These are phyloP conservation scores for Acanthamoeba quina DNA, from an alignment of 208 protist species.

Conservation along the genomic window DNA sequence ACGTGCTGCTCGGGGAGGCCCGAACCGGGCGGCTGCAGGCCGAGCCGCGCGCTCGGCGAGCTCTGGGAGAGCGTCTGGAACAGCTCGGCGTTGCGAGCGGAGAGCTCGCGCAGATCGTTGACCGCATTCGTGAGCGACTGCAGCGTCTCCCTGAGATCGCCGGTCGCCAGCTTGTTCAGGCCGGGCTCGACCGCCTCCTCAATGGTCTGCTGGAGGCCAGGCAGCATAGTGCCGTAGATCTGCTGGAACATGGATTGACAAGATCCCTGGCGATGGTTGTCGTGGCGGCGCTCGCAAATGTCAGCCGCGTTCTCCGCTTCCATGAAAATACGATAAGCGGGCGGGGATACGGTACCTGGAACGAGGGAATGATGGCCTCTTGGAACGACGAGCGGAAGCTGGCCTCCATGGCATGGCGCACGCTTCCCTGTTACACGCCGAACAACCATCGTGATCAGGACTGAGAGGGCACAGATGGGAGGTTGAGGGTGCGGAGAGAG, in stretches of 20 bases:
- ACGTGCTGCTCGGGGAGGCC: conserved; percentile 8
- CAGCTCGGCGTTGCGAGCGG: conserved; percentile 38
- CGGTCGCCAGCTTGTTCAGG: neutral
- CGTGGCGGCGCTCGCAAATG: too few relatives aligned
- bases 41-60: neutral
- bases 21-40: conserved; percentile 8
- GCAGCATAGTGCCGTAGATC: conserved; percentile 52
- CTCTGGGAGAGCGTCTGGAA: neutral
- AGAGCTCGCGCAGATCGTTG: neutral
- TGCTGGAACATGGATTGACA: conserved; percentile 66
- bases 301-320: too few relatives aligned
- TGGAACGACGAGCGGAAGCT: conserved; percentile 51
- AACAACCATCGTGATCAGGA: neutral
- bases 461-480: neutral
- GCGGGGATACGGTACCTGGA: neutral
- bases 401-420: conserved; percentile 43
- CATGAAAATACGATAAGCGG: neutral
- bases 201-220: conserved; percentile 37
- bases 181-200: conserved; percentile 57
- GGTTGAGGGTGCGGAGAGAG: neutral
- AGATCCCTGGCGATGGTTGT: neutral
- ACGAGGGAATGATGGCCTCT: conserved; percentile 57
- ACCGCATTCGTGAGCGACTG: neutral
- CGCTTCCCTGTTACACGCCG: neutral
- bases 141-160: neutral